These are phyloP conservation scores for Rhodamnia rubescens DNA, from an alignment of 345 rosid genomes.

Conservation along the genomic window DNA sequence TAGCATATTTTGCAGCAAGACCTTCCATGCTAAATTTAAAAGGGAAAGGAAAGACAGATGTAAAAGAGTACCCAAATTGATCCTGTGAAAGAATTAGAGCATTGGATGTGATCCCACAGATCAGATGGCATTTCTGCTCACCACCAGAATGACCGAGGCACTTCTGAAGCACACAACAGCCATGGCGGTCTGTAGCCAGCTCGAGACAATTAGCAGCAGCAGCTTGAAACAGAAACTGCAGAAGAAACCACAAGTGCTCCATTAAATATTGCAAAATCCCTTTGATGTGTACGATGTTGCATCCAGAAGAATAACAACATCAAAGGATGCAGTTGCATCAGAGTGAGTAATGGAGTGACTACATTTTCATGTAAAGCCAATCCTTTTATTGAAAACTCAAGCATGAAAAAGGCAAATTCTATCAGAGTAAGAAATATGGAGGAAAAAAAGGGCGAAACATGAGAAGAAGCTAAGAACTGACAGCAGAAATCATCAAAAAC, in stretches of 20 bases:
- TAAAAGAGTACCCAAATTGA: constrained; percentile 50
- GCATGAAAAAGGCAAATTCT: background rate
- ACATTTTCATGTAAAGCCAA: background rate
- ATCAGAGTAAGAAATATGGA: background rate
- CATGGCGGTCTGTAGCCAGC: constrained; percentile 66
- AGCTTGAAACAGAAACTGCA: constrained; percentile 66
- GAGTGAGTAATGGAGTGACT: background rate
- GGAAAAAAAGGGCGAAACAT: background rate
- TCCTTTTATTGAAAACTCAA: background rate
- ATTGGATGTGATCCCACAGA: constrained; percentile 41
- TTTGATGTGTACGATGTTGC: background rate
- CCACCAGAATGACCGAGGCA: constrained; percentile 47
- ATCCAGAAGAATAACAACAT: background rate
- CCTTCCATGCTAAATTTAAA: background rate
- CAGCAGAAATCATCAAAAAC: background rate
- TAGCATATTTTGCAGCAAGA: background rate
- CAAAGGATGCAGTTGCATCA: background rate
- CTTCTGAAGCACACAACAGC: constrained; percentile 79
- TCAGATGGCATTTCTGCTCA: constrained; percentile 32
- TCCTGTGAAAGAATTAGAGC: constrained; percentile 71
- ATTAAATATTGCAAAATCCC: background rate
- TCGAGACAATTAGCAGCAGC: constrained; percentile 55
- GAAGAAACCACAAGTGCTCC: background rate
- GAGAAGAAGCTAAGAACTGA: background rate
- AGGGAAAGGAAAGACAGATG: background rate